Base-by-base conservation (phyloP, 768 basidiomycete species). In the Coprinopsis strossmayeri region DNA sequence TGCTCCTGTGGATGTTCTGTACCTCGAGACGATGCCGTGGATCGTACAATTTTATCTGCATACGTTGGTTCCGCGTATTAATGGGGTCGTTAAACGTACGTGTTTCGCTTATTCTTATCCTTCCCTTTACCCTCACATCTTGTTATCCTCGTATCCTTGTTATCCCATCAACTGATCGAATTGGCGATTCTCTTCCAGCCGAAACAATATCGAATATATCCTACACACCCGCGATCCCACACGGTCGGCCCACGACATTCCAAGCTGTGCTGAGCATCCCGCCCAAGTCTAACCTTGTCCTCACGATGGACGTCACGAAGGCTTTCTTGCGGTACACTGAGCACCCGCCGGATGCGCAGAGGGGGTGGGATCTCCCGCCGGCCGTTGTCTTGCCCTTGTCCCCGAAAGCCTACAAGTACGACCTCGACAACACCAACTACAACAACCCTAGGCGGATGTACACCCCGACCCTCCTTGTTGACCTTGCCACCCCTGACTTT, bases 401-500 rank as follows among this genome's bases (percentile, higher is more conserved):
- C n/a, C n/a, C n/a, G n/a, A n/a, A n/a, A n/a, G n/a, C n/a, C n/a
- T n/a, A n/a, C n/a, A n/a, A n/a, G n/a, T 46, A 45, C 17, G 41
- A 61, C 43, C 43, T 49, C 34, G 46, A 45, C 5, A 48, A 46
- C 47, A 61, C 60, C 45, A 41, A 30, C 24, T 57, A 57, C n/a
- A 24, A 45, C 11, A 43, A 53, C 26, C 46, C 54, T 43, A 28
- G 48, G 35, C 64, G 84, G 38, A 75, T 96, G 39, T 95, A 95
- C 64, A 92, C 91, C 1, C 73, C 80, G 0, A 76, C 84, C 7
- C 73, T 95, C 21, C 79, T 98, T 30, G 80, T 94, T 38, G 91
- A 94, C 63, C 77, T 96, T n/a, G 87, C 95, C n/a, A 92, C 91
- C 28, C 96, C 95, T 0, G 96, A 98, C 64, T 98, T 98, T 63